Evolutionary conservation across 352 stramenopile genomes (phyloP).

Genomic region (Phytophthora aleatoria): DNA sequence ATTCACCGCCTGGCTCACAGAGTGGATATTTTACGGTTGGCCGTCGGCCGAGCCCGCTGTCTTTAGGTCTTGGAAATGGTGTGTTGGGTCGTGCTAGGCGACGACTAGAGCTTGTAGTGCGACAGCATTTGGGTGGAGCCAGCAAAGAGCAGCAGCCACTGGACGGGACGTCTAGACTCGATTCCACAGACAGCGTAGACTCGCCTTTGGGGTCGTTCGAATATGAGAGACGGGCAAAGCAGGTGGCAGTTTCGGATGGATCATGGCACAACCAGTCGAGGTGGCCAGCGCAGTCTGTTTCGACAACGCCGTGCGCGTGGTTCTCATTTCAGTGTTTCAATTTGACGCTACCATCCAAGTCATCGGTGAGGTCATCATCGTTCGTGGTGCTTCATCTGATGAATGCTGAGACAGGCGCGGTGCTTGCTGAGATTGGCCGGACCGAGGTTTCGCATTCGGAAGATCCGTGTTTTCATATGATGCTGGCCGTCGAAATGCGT

Average conservation of each 20-base stretch:
- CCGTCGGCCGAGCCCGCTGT: conserved; percentile 64
- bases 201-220: conserved; percentile 11
- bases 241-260: conserved; percentile 13
- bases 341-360: conserved; percentile 69
- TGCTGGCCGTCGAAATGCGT: conserved; percentile 71
- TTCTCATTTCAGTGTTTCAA: conserved; percentile 88
- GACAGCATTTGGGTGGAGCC: conserved; percentile 37
- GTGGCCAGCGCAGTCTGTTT: conserved; percentile 13
- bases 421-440: conserved; percentile 65
- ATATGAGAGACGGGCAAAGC: conserved; percentile 21
- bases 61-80: conserved; percentile 54
- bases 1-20: conserved; percentile 18
- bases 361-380: conserved; percentile 44
- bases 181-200: conserved; percentile 10
- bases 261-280: conserved; percentile 17
- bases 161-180: neutral
- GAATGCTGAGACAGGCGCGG: conserved; percentile 43
- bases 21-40: conserved; percentile 30
- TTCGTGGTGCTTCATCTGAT: conserved; percentile 77
- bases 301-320: conserved; percentile 49
- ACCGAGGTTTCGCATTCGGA: conserved; percentile 74
- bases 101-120: conserved; percentile 43
- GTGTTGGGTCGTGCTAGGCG: conserved; percentile 55
- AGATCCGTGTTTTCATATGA: conserved; percentile 80
- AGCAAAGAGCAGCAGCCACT: conserved; percentile 22